Base-by-base conservation (phyloP, 2,329 filamentous ascomycete species). In the Diaporthe ilicicola region DNA sequence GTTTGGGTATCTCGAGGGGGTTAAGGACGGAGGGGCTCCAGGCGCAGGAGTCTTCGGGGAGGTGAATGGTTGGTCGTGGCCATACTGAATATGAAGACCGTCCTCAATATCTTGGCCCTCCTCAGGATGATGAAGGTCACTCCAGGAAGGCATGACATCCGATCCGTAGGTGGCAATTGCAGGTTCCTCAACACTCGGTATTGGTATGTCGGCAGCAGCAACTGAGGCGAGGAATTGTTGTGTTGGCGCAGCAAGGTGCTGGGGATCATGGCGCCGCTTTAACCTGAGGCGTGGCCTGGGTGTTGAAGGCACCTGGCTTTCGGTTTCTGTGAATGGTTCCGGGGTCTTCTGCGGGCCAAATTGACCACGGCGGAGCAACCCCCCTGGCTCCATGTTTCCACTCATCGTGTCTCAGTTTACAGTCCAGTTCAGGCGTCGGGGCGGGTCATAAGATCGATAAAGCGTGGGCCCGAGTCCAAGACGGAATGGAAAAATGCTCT, bases 161-260 rank as follows among this genome's bases (percentile, higher is more conserved):
- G 69, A 53, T 24, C 64, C 71, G 32, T 61, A 68, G 2, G 70
- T 67, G 29, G 81, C 79, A 39, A 77, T 73, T 50, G 84, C 82
- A 64, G 88, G 85, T 72, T 87, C 83, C 78, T 92, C 90, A 69
- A 92, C 90, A 78, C 89, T 91, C 17, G 89, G 90, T 65, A 92
- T 86, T 29, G 89, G 88, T 4, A 90, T 82, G 77, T 92, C 90
- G 72, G 89, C 90, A 22, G 89, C 89, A 54, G 88, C 89, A 70
- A 92, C 90, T 4, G 89, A 91, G 3, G 89, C 89, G n/a, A 92
- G 85, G 76, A 92, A 92, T 64, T 91, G 88, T 76, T 90, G 84
- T 1, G 90, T 91, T 2, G 90, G 89, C 46, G 89, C 89, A 71
- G 84, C 79, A 13, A 88, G 81, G 70, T 85, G 83, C 53, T 74